These are phyloP conservation scores for Kregervanrija delftensis DNA, from an alignment of 805 yeast species.

Conservation along the genomic window DNA sequence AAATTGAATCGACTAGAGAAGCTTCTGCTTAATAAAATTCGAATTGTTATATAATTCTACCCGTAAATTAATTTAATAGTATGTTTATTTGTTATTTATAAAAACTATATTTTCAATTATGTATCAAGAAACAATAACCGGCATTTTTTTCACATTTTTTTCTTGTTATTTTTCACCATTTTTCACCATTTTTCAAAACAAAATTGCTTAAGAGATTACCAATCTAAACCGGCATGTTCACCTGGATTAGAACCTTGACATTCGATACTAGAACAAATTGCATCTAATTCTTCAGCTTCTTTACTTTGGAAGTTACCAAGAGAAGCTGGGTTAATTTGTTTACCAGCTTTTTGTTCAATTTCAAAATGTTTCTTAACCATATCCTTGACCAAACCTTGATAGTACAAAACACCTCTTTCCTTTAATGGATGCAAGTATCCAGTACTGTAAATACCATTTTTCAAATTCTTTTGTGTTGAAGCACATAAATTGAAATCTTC, in stretches of 20 bases:
- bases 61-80: background rate
- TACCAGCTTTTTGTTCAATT: constrained; percentile 38
- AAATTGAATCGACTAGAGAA: constrained; percentile 38
- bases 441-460: constrained; percentile 52
- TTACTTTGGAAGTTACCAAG: constrained; percentile 34
- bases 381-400: constrained; percentile 48
- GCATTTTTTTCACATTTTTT: background rate
- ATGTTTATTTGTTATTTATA: background rate
- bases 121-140: background rate
- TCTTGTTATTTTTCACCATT: background rate
- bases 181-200: no score
- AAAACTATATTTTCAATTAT: background rate
- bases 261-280: constrained; percentile 42
- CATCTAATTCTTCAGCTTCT: constrained; percentile 44
- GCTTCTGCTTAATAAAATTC: constrained; percentile 1
- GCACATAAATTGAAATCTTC: constrained; percentile 57
- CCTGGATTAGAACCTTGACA: constrained; percentile 39
- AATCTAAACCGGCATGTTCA: constrained; percentile 21
- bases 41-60: background rate
- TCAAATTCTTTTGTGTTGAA: constrained; percentile 52
- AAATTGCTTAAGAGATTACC: constrained; percentile 12
- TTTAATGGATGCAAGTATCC: constrained; percentile 55
- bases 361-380: constrained; percentile 51
- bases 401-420: constrained; percentile 52
- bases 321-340: constrained; percentile 44